Evolutionary conservation across 345 rosid species (phyloP).

Genomic region (sweet orange (Citrus sinensis)): DVS_A1.0 CM039166.1:24366501-24367000

Average conservation of each 20-base stretch:
- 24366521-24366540: neutral
- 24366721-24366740: conserved; percentile 83
- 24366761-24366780: conserved; percentile 93
- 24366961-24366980: no score
- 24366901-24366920: neutral
- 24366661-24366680: neutral
- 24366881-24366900: conserved; percentile 42
- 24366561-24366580: neutral
- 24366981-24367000: no score
- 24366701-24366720: conserved; percentile 41
- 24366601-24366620: neutral
- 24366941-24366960: neutral
- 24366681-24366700: neutral
- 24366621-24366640: neutral
- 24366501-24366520: neutral
- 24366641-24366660: neutral
- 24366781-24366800: conserved; percentile 95
- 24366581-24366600: neutral
- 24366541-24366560: neutral
- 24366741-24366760: conserved; percentile 86
- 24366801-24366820: conserved; percentile 93
- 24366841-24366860: conserved; percentile 84
- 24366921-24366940: neutral
- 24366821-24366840: conserved; percentile 94
- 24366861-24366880: conserved; percentile 71